These are phyloP conservation scores for Inonotus obliquus DNA, from an alignment of 1,284 basidiomycete genomes.

Conservation along the genomic window DNA sequence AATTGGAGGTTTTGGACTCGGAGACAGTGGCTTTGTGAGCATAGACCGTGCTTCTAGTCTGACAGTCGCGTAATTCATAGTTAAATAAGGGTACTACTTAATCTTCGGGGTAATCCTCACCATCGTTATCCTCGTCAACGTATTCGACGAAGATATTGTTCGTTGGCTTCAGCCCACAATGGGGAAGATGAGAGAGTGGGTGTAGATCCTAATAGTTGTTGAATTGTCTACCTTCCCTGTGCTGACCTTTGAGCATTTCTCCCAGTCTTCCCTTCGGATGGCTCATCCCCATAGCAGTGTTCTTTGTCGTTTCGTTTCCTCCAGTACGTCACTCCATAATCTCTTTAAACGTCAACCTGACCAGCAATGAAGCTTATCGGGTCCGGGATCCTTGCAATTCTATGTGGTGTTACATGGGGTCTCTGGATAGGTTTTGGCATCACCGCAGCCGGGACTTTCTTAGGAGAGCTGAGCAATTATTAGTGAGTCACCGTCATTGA, in stretches of 20 bases:
- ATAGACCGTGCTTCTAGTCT: not conserved
- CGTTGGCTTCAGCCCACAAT: slow-evolving; percentile 51
- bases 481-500: slow-evolving; percentile 20
- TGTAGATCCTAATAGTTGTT: no score
- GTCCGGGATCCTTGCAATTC: slow-evolving; percentile 70
- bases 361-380: slow-evolving; percentile 51
- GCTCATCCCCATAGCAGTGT: slow-evolving; percentile 43
- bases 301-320: slow-evolving; percentile 34
- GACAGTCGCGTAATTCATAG: not conserved
- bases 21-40: slow-evolving; percentile 46
- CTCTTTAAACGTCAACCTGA: not conserved
- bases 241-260: not conserved
- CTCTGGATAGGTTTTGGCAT: slow-evolving; percentile 55
- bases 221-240: no score
- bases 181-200: slow-evolving; percentile 42
- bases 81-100: slow-evolving; percentile 32
- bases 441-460: slow-evolving; percentile 30
- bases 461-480: slow-evolving; percentile 33
- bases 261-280: slow-evolving; percentile 36
- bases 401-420: slow-evolving; percentile 76
- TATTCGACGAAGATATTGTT: slow-evolving; percentile 55
- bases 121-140: slow-evolving; percentile 46
- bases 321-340: slow-evolving; percentile 34
- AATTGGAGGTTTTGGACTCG: slow-evolving; percentile 46
- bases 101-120: slow-evolving; percentile 28